Base-by-base conservation (phyloP, 139 green algal species). In the Trebouxia sp. region DNA sequence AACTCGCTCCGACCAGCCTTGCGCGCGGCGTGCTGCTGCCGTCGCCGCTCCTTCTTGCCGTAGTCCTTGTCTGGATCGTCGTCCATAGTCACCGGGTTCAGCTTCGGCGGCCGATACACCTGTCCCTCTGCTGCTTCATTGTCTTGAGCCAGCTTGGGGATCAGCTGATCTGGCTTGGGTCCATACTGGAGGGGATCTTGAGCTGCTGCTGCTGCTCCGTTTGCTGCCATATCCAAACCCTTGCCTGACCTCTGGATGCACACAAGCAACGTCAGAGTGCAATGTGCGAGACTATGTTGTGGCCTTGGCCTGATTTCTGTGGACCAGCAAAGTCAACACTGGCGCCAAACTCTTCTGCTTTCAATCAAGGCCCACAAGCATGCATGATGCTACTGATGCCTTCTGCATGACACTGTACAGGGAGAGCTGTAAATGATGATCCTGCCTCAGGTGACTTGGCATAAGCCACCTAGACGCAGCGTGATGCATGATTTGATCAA, bases 101-200 rank as follows among this genome's bases (percentile, higher is more conserved):
- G 89, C 82, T 89, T 93, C 9, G 96, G 96, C 10, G 96, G 92
- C 3, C 91, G 84, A 88, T 99, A 99, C 67, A 94, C 85, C 35
- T 91, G 94, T 12, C 39, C 42, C 30, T 53, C 58, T 10, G 20
- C 41, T 38, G 41, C 82, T 56, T 45, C 66, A 26, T 39, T 37
- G 11, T 39, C 81, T 37, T 43, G 24, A 39, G 65, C 43, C 24
- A 69, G 28, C 20, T 69, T 78, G 83, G 89, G 65, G 37, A 97
- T 84, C 43, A 99, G 86, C 26, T 88, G 85, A 17, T 90, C 87
- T 0, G 95, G 94, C 55, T 92, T 92, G 42, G 96, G 95, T 1
- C 89, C 81, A 65, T 87, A 94, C 30, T 30, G 42, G 50, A 90
- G 70, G 7, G 83, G 78, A 30, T 91, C 90, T n/a, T n/a, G n/a